Evolutionary conservation across 176 grass and related monocot genomes (phyloP).

Genomic region (Avena sativa): DNA sequence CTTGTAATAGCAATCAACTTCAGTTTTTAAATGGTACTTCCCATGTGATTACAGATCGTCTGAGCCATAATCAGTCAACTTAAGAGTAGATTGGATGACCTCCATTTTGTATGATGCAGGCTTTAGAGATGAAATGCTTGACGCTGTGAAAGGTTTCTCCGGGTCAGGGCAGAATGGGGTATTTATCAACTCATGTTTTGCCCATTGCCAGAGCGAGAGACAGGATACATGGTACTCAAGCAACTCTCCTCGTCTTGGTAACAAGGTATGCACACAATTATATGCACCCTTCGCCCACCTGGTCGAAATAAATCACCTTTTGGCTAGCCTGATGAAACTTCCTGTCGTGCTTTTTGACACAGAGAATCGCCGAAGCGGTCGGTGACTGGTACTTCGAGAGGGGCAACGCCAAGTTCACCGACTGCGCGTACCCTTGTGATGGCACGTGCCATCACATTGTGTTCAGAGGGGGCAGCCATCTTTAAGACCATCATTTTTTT

Average conservation of each 20-base stretch:
- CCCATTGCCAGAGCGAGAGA: conserved; percentile 97
- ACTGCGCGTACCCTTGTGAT: conserved; percentile 91
- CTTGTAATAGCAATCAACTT: conserved; percentile 73
- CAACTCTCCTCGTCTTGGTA: conserved; percentile 76
- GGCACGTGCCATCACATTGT: conserved; percentile 82
- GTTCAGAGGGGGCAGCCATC: conserved; percentile 50
- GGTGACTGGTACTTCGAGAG: conserved; percentile 83
- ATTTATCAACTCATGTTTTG: conserved; percentile 97
- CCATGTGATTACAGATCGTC: background rate
- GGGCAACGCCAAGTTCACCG: conserved; percentile 61
- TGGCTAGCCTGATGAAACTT: background rate
- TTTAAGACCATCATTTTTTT: conserved; percentile 41
- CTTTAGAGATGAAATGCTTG: conserved; percentile 93
- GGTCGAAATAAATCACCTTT: background rate
- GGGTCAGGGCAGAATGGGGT: conserved; percentile 68
- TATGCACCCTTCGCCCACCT: background rate
- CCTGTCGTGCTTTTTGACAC: background rate
- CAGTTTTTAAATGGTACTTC: conserved; percentile 79
- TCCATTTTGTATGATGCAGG: conserved; percentile 48
- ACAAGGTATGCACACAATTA: conserved; percentile 59
- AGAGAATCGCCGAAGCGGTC: conserved; percentile 89
- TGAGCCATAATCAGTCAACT: background rate
- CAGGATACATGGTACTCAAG: conserved; percentile 81
- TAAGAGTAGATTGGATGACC: conserved; percentile 7
- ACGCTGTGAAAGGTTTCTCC: conserved; percentile 69